Conservation (phyloP, 2,329 filamentous ascomycete genomes). For the Fusarium sp. region DNA sequence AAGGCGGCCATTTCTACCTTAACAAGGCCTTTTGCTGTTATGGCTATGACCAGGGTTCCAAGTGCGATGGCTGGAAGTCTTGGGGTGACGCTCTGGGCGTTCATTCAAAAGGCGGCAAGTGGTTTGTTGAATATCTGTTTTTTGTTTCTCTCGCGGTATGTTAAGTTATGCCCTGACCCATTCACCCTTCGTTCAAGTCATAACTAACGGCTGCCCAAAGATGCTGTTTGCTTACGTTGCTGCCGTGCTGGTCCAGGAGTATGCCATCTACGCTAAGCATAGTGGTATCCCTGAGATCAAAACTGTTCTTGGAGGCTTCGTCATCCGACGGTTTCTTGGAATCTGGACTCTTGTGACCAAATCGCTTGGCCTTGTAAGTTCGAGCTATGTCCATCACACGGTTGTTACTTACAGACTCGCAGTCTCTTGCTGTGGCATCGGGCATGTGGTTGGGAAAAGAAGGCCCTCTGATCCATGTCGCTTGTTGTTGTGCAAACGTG, state of each 20-base stretch:
- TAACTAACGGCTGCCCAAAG: slow-evolving; percentile 55
- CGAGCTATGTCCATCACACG: neutral
- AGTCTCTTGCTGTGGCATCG: slow-evolving; percentile 91
- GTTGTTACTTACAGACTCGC: slow-evolving; percentile 38
- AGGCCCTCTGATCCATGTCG: slow-evolving; percentile 93
- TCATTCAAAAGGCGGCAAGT: slow-evolving; percentile 73
- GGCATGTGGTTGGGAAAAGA: slow-evolving; percentile 98
- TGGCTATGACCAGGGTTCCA: slow-evolving; percentile 83
- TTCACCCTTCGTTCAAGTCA: neutral
- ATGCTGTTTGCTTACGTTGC: slow-evolving; percentile 81
- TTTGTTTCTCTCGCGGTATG: slow-evolving; percentile 86
- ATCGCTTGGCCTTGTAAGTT: slow-evolving; percentile 81
- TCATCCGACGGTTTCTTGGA: slow-evolving; percentile 88
- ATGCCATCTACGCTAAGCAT: slow-evolving; percentile 88
- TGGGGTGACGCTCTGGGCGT: slow-evolving; percentile 84
- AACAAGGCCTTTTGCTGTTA: slow-evolving; percentile 94
- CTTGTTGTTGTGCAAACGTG: slow-evolving; percentile 93
- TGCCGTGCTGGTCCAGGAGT: slow-evolving; percentile 82
- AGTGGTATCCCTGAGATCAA: slow-evolving; percentile 99
- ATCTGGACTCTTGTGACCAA: slow-evolving; percentile 91
- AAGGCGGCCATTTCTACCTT: slow-evolving; percentile 89
- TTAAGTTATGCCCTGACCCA: neutral
- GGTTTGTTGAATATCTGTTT: slow-evolving; percentile 87
- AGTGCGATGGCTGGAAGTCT: slow-evolving; percentile 87
- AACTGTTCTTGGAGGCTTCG: slow-evolving; percentile 91